Evolutionary conservation across 345 rosid genomes (phyloP), one percentile per base, ranked within the genome.

Genomic region (Brassica incana): DNA sequence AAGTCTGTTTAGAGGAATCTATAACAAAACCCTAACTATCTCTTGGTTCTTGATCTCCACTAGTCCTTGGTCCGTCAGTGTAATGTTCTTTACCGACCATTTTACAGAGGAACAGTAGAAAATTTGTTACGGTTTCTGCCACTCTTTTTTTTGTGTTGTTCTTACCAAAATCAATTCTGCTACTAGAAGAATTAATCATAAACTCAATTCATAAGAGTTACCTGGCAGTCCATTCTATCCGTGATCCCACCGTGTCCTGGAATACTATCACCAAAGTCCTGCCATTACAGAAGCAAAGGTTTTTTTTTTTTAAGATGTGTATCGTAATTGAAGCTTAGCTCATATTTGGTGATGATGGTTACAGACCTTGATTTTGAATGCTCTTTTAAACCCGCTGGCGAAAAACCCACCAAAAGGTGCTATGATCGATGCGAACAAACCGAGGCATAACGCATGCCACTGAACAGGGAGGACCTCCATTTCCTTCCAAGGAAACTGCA

Each of bases 361-460:
- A 29, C 43, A 6, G 65, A 93, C 99, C 98, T 95, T 95, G 82
- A 93, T 76, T 84, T 93, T 95, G 72, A 95, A 95, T 73, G 98
- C 99, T 85, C 99, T 88, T 77, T 95, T 95, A 35, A 95, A 95
- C 69, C 99, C 99, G 40, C 98, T 95, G 0, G 99, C 99, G 14
- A 95, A 95, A 84, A 95, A 95, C 23, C 99, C 99, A 71, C 99
- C 99, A 56, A 95, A 95, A 63, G 99, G 99, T 65, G 99, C 99
- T 85, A 95, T 95, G 48, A 95, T 95, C 38, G 99, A 95, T 75
- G 99, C 96, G 63, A 95, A 95, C 86, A 95, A 83, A 74, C 99
- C 98, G 62, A 93, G 89, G 60, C 92, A 91, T 69, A 95, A 67
- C 67, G 94, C 98, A 83, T 95, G 98, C 98, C 92, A 95, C 33